Evolutionary conservation across 2,329 filamentous ascomycete genomes (phyloP).

Genomic region (Hymenoscyphus repandus): DNA sequence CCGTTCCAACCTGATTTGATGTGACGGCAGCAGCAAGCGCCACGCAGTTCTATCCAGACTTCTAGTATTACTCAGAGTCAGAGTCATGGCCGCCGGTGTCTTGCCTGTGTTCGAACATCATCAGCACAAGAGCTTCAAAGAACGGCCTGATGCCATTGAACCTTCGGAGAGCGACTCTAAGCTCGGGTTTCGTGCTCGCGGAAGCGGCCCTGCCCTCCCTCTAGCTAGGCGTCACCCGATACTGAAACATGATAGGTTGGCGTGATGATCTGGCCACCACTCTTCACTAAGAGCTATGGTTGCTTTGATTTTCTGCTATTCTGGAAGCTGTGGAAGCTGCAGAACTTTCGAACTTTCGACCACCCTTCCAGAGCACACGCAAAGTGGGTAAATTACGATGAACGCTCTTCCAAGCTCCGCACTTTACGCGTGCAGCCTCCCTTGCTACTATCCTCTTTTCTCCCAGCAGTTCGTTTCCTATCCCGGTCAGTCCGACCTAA

Average conservation of each 20-base stretch:
- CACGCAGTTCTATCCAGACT: neutral
- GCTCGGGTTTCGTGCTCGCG: no score
- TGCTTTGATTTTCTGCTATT: neutral
- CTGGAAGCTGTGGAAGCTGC: neutral
- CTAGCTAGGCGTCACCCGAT: no score
- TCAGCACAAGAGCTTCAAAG: no score
- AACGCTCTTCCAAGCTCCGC: no score
- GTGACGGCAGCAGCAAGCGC: neutral
- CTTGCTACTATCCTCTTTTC: neutral
- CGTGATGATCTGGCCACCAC: no score
- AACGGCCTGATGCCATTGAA: no score
- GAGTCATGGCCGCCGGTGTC: neutral
- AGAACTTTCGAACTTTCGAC: neutral
- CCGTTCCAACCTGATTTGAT: neutral
- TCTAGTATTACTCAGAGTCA: neutral
- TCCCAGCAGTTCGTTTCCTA: slow-evolving; percentile 17
- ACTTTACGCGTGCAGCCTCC: neutral
- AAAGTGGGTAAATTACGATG: slow-evolving; percentile 3
- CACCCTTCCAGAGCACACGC: neutral
- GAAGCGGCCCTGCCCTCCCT: no score
- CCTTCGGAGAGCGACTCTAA: no score
- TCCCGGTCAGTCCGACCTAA: slow-evolving; percentile 1
- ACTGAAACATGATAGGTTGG: no score
- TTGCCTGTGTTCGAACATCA: no score
- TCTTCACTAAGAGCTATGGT: no score